Evolutionary conservation across 768 basidiomycete species (phyloP).

Genomic region (Termitomyces sp.): DNA sequence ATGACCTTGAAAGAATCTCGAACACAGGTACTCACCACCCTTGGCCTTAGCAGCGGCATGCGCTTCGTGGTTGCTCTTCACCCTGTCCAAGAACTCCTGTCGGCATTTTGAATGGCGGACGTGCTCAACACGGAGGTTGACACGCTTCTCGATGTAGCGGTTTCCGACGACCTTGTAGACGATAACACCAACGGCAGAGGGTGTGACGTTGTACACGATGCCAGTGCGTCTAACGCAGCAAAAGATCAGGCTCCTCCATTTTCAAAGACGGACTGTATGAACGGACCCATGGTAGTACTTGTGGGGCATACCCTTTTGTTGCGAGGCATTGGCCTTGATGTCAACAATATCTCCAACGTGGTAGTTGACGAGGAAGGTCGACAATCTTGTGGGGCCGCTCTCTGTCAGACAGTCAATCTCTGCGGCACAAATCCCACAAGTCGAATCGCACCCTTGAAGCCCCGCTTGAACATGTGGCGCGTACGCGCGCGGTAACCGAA

Average conservation of each 20-base stretch:
- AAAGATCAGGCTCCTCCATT: slow-evolving; percentile 2
- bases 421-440: not conserved
- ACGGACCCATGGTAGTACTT: slow-evolving; percentile 96
- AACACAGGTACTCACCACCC: slow-evolving; percentile 60
- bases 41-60: slow-evolving; percentile 85
- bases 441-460: slow-evolving; percentile 81
- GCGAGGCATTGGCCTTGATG: slow-evolving; percentile 98
- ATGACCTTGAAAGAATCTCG: not conserved
- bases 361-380: slow-evolving; percentile 92
- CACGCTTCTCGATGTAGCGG: slow-evolving; percentile 98
- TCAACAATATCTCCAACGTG: slow-evolving; percentile 98
- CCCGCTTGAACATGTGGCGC: slow-evolving; percentile 99
- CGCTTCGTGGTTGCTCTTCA: slow-evolving; percentile 83
- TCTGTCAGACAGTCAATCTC: slow-evolving; percentile 38
- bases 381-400: slow-evolving; percentile 84
- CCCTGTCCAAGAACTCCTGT: slow-evolving; percentile 94
- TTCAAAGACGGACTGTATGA: not conserved
- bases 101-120: slow-evolving; percentile 95
- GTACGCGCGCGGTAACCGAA: slow-evolving; percentile 99
- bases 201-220: slow-evolving; percentile 97
- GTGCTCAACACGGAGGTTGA: slow-evolving; percentile 97
- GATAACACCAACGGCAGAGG: slow-evolving; percentile 91
- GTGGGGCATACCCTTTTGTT: slow-evolving; percentile 99
- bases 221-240: slow-evolving; percentile 74
- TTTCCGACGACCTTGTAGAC: slow-evolving; percentile 98